Base-by-base conservation (phyloP, 1,284 basidiomycete species). In the Boletus sp. region DNA sequence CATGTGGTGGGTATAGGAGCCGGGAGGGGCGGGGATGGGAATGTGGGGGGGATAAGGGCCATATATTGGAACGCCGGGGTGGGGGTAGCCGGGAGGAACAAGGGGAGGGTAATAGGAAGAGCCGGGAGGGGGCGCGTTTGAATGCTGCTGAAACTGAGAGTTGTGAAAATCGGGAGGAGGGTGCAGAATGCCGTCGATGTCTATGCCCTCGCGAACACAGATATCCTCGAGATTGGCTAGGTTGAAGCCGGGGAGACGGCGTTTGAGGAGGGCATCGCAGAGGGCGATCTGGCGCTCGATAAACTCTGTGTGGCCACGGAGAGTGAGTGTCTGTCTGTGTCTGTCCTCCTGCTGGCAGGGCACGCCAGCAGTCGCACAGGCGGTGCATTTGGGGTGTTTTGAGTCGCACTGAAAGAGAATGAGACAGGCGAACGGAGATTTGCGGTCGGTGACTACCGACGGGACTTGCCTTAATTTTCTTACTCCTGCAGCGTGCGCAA, bases 391-490 rank as follows among this genome's bases (percentile, higher is more conserved):
- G 36, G 88, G 88, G 66, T 89, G 86, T 65, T 89, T 90, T 8
- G 88, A 89, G 69, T 91, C 88, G 76, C 88, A 91, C 88, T 90
- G 64, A 57, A 64, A 56, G 52, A 52, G 57, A 64, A 64, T 63
- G 39, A 58, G 53, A 59, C 56, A 63, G 58, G 58, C 56, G 61
- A 65, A 65, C 70, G 80, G 84, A 83, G 77, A 82, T 76, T 84
- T 86, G 81, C 82, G 81, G 84, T 81, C 82, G 84, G 83, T 79
- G 76, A 78, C 76, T 76, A 77, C 85, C 84, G 85, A 77, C 82
- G 80, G 81, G 76, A 85, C 84, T 82, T 85, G 83, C 88, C 85
- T 91, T 91, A 72, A 89, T 91, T 83, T 90, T 89, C 79, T 91
- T 90, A 72, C 82, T 85, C 77, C 88, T 84, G 76, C 88, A 91